Evolutionary conservation across 306 rosid genomes (phyloP).

Genomic region (Inga laurina): DNA sequence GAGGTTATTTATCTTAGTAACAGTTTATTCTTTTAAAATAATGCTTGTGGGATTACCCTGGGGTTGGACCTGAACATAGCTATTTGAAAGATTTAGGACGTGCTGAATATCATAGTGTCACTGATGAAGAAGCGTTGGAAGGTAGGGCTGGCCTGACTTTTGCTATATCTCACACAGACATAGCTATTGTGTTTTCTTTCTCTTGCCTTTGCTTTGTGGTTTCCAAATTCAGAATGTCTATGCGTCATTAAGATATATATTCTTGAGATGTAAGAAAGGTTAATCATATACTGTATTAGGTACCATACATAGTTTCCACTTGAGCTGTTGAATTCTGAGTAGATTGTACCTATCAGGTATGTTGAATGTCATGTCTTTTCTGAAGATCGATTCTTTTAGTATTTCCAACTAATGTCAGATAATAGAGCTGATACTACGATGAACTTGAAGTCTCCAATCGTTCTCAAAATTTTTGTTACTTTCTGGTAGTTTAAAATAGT

Average conservation of each 20-base stretch:
- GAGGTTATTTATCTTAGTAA: no score
- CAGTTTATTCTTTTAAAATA: no score
- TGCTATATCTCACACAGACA: not conserved
- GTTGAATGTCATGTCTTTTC: not conserved
- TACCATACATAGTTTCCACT: not conserved
- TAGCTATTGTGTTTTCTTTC: not conserved
- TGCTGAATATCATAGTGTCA: constrained; percentile 79
- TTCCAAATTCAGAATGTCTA: not conserved
- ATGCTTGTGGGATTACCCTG: no score
- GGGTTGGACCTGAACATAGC: no score
- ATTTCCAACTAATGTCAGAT: constrained; percentile 9
- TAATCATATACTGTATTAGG: not conserved
- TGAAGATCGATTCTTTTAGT: not conserved
- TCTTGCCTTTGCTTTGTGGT: constrained; percentile 6
- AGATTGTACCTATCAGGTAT: not conserved
- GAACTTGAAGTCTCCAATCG: constrained; percentile 7
- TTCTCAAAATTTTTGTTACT: not conserved
- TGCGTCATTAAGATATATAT: not conserved
- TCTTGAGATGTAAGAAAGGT: not conserved
- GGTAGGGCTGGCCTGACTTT: constrained; percentile 45
- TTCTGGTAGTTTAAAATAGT: not conserved
- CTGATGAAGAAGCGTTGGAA: constrained; percentile 93
- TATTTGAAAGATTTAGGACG: constrained; percentile 79
- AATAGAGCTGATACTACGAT: not conserved
- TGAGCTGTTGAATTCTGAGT: not conserved